Conservation (phyloP, 192 early-diverging fungal genomes). For the Coemansia sp. region DNA sequence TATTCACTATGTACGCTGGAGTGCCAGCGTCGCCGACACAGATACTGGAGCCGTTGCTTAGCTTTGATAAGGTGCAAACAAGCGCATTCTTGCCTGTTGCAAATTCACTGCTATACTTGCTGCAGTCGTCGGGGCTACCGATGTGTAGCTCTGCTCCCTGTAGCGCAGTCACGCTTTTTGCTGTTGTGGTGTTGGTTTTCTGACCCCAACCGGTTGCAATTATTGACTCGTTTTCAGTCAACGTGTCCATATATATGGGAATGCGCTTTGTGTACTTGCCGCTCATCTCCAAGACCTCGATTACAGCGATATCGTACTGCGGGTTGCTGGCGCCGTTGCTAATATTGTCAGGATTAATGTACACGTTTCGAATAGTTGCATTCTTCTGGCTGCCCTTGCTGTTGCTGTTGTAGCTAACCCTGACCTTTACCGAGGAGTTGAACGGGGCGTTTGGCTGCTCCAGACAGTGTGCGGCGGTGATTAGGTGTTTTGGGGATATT, state of each 20-base stretch:
- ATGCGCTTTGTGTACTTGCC: background rate
- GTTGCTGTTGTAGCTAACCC: conserved; percentile 18
- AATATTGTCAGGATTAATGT: conserved; percentile 1
- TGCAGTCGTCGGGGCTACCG: conserved; percentile 10
- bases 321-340: background rate
- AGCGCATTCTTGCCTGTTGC: conserved; percentile 2
- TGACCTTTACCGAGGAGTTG: conserved; percentile 2
- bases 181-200: background rate
- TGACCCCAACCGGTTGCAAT: conserved; percentile 25
- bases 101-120: conserved; percentile 6
- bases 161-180: background rate
- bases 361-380: conserved; percentile 6
- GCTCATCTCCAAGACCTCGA: conserved; percentile 4
- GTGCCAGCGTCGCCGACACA: conserved; percentile 26
- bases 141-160: conserved; percentile 6
- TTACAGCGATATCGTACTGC: conserved; percentile 20
- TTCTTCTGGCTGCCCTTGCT: background rate
- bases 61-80: conserved; percentile 15
- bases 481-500: conserved; percentile 15
- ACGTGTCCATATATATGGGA: conserved; percentile 9
- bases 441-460: background rate
- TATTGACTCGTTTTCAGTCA: conserved; percentile 9
- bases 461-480: conserved; percentile 33
- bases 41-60: background rate
- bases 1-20: background rate